Evolutionary conservation across 208 protist species (phyloP).

Genomic region (Acanthamoeba culbertsoni): DNA sequence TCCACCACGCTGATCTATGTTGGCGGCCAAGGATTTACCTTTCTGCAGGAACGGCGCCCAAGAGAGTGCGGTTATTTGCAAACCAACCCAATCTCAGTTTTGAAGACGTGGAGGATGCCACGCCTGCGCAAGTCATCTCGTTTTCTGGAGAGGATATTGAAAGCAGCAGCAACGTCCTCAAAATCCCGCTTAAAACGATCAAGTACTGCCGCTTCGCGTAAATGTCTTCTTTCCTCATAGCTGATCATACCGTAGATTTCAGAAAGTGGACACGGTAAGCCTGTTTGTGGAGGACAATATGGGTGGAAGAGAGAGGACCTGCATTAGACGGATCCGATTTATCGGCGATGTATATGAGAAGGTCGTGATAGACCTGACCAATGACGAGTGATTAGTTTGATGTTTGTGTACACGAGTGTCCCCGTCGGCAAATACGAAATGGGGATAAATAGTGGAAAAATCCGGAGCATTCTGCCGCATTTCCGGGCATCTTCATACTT

Average conservation of each 20-base stretch:
- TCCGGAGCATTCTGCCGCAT: no score
- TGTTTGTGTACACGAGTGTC: no score
- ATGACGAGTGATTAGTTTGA: background rate
- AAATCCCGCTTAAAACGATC: conserved; percentile 4
- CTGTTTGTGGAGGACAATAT: conserved; percentile 41
- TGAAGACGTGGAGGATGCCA: background rate
- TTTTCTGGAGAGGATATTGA: background rate
- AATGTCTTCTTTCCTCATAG: background rate
- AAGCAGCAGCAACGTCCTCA: background rate
- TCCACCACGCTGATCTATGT: background rate
- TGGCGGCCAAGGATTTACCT: background rate
- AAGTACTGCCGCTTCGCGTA: background rate
- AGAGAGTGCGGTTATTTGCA: background rate
- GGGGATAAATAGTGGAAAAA: no score
- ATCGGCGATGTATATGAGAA: background rate
- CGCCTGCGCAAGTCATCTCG: background rate
- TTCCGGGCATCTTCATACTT: no score
- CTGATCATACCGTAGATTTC: background rate
- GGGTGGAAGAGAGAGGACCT: background rate
- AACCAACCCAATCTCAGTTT: conserved; percentile 41
- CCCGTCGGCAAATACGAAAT: no score
- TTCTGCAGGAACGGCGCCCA: conserved; percentile 1
- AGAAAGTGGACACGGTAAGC: background rate
- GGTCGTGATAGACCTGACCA: conserved; percentile 24
- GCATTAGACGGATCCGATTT: background rate